Base-by-base conservation (phyloP, 805 yeast genomes). In the Maudiozyma pseudohumilis region DNA sequence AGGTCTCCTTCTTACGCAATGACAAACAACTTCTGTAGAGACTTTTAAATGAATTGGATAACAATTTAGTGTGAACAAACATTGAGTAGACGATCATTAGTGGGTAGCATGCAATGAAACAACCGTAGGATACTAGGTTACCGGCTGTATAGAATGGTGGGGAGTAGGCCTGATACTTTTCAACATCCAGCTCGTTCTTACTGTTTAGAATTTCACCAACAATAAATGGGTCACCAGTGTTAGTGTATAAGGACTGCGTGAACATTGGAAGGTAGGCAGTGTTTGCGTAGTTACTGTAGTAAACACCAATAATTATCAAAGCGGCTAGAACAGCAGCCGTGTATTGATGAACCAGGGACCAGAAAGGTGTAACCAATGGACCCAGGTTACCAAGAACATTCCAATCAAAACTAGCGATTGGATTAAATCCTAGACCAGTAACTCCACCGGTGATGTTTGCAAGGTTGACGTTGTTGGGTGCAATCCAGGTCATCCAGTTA, bases 111-210 rank as follows among this genome's bases (percentile, higher is more conserved):
- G 72, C 70, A 53, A 74, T 75, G 49, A 63, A 68, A 0, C 76
- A 70, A 15, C 82, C 81, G 48, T 75, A 77, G 16, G 66, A 54
- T 8, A 77, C 72, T 41, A 77, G 56, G 50, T 73, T 73, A 2
- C 77, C 82, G 5, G 85, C 83, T 21, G 74, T 52, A 49, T 74
- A 76, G 55, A 69, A 78, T 7, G 86, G 85, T 7, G 82, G 79
- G 1, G 83, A 80, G 43, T 75, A 70, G n/a, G 54, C 42, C 39
- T 63, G 60, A 50, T 76, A 77, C 46, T 68, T 69, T 2, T 46
- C 52, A 17, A 55, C 42, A 48, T 75, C 79, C 32, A 77, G 65
- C 13, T 52, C 46, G 40, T 66, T 68, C 13, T 70, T 53, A 3
- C 53, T 58, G 35, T 68, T 56, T 30, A 77, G 50, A 13, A 77